Evolutionary conservation across 176 grass and related monocot species (phyloP).

Genomic region (Oryza glaberrima): DNA sequence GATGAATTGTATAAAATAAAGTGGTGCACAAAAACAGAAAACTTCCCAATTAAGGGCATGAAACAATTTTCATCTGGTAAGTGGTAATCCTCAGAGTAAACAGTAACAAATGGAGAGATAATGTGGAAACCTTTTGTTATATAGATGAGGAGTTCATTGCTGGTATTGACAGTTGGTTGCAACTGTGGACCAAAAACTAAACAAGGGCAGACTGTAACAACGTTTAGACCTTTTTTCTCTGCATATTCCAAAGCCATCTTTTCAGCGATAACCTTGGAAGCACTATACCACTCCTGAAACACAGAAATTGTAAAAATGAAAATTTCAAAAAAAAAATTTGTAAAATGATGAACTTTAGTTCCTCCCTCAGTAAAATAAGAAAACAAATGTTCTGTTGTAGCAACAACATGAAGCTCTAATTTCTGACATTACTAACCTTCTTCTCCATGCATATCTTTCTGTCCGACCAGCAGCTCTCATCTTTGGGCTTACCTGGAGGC

Average conservation of each 20-base stretch:
- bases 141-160: slow-evolving; percentile 45
- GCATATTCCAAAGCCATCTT: slow-evolving; percentile 38
- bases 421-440: slow-evolving; percentile 31
- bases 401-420: no score
- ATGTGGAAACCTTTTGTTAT: slow-evolving; percentile 41
- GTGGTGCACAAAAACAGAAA: no score
- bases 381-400: no score
- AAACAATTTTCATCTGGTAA: no score
- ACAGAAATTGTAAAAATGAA: no score
- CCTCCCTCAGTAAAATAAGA: no score
- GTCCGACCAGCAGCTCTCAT: slow-evolving; percentile 60
- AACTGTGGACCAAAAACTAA: slow-evolving; percentile 49
- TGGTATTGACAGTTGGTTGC: slow-evolving; percentile 46
- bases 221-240: slow-evolving; percentile 40
- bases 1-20: no score
- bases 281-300: slow-evolving; percentile 47
- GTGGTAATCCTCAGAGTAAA: no score
- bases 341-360: no score
- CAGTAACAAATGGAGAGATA: no score
- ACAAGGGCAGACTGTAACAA: slow-evolving; percentile 52
- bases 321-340: no score
- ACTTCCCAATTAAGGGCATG: no score
- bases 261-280: slow-evolving; percentile 56
- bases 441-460: slow-evolving; percentile 30
- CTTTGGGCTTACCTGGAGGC: slow-evolving; percentile 35